Conservation (phyloP, 805 yeast species). For the Wickerhamomyces chambardii region DNA sequence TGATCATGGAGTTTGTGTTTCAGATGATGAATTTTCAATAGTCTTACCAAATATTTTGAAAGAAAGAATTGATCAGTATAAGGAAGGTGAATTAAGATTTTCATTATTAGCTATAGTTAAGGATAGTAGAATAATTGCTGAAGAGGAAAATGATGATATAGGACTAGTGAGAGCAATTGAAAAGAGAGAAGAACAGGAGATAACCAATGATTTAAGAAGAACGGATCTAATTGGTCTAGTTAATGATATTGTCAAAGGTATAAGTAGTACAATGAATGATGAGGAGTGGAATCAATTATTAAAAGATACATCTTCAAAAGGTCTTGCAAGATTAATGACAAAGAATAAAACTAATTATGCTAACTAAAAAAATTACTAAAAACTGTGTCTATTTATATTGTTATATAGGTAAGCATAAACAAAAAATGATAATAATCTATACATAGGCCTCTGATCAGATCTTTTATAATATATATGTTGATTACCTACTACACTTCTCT, state of each 20-base stretch:
- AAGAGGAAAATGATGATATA: constrained; percentile 29
- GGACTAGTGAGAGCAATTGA: constrained; percentile 28
- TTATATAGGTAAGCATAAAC: no score
- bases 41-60: constrained; percentile 35
- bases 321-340: not conserved
- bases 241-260: constrained; percentile 32
- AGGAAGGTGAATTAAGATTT: constrained; percentile 42
- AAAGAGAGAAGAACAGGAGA: constrained; percentile 42
- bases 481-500: no score
- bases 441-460: no score
- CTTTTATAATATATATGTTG: no score
- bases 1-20: constrained; percentile 34
- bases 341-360: no score
- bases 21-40: constrained; percentile 30
- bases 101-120: constrained; percentile 44
- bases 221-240: constrained; percentile 46
- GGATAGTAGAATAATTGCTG: constrained; percentile 32
- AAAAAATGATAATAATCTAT: no score
- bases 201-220: constrained; percentile 45
- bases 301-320: constrained; percentile 16
- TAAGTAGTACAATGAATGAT: constrained; percentile 25
- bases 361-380: no score
- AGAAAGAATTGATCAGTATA: constrained; percentile 36
- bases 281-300: constrained; percentile 27
- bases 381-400: no score